Evolutionary conservation across 345 rosid genomes (phyloP), one percentile per base, ranked within the genome.

Genomic region (Ceriops decandra): DNA sequence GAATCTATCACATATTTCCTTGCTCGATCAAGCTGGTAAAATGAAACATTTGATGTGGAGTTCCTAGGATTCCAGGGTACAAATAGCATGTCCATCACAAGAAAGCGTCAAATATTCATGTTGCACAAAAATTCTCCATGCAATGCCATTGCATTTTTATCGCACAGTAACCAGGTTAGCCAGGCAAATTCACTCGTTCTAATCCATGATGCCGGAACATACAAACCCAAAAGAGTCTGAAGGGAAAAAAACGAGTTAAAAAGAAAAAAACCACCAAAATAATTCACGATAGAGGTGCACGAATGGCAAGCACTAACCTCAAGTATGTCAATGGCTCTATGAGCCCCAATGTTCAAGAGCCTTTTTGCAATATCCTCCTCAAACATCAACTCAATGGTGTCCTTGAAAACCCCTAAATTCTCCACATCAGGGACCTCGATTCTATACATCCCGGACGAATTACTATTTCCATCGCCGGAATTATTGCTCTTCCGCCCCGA

Each of bases 381-480:
- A 47, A 93, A 93, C 97, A 93, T 93, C 32, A 93, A 84, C 76
- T 89, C 89, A 19, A 93, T 79, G 7, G 93, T 88, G 74, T 89
- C 93, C 76, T 76, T 87, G 62, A 93, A 93, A 59, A 83, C 80
- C 27, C 81, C 89, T 72, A 93, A 76, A 81, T 93, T 91, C 80
- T 89, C 96, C 38, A 93, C 97, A 54, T 86, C 90, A 0, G 82
- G 79, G 33, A 88, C 96, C 77, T 91, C 95, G 24, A 91, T 89
- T 68, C 95, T 84, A 75, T 84, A 91, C 57, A 85, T 71, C 26
- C 24, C 68, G 35, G 47, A 51, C 28, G 73, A 51, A 24, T 26
- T 21, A 46, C 46, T 49, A 9, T 33, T 62, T 24, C 47, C 59
- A 49, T 15, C 35, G 13, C 61, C 22, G 24, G 24, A 5, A 7